Conservation (phyloP, 768 basidiomycete genomes). For the Psilocybe cubensis region DNA sequence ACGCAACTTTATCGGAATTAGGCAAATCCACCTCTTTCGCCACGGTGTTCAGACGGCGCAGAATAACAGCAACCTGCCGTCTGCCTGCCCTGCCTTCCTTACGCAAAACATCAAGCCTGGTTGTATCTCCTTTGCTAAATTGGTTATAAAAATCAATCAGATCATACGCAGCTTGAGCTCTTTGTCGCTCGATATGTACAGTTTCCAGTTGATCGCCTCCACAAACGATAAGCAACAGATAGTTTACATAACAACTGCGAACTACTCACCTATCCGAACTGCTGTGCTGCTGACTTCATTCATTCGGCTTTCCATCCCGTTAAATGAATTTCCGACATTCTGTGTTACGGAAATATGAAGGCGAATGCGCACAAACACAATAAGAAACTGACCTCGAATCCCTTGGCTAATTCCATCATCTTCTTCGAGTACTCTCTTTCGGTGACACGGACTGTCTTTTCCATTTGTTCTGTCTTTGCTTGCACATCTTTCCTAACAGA, state of each 20-base stretch:
- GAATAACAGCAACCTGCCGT: slow-evolving; percentile 83
- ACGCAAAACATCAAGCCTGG: slow-evolving; percentile 71
- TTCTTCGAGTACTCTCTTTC: slow-evolving; percentile 95
- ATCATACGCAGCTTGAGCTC: slow-evolving; percentile 94
- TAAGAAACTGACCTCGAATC: slow-evolving; percentile 82
- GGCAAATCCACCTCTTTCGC: slow-evolving; percentile 94
- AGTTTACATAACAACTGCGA: neutral
- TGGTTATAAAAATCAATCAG: slow-evolving; percentile 94
- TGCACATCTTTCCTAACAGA: slow-evolving; percentile 90
- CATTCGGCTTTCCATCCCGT: slow-evolving; percentile 89
- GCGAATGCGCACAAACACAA: neutral
- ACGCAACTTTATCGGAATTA: slow-evolving; percentile 72
- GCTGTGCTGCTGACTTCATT: slow-evolving; percentile 94
- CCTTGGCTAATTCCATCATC: slow-evolving; percentile 89
- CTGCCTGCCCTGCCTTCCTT: slow-evolving; percentile 92
- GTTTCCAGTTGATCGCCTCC: slow-evolving; percentile 95
- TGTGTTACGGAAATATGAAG: slow-evolving; percentile 32
- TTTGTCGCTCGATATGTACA: slow-evolving; percentile 87
- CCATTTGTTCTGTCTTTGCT: slow-evolving; percentile 86
- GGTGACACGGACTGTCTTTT: slow-evolving; percentile 85
- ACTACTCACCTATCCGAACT: slow-evolving; percentile 82
- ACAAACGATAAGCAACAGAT: neutral
- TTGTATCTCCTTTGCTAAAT: slow-evolving; percentile 81
- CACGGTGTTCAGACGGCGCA: slow-evolving; percentile 83
- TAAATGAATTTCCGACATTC: slow-evolving; percentile 88